A percentile compares a stretch with the other conserved stretches of the same genome.
phyloP scores from a whole-genome alignment of 2,329 filamentous ascomycete genomes.

The Aspergillus aculeatus region DNA sequence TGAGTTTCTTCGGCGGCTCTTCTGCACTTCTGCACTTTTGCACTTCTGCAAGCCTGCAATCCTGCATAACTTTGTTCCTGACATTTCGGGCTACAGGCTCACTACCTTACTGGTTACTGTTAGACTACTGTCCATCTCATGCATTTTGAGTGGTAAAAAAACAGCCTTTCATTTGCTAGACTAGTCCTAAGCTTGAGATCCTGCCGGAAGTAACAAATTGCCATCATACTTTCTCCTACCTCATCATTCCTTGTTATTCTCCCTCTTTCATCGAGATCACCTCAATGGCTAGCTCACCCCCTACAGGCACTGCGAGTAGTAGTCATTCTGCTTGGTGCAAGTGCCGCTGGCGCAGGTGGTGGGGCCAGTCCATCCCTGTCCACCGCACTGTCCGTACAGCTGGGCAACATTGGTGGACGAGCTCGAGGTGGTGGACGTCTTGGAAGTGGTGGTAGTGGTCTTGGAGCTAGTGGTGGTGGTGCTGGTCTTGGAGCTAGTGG shows the following conservation, averaged over 20 bases:
- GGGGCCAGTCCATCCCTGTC: conserved; percentile 33
- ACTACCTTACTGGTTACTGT: too few relatives aligned
- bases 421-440: conserved; percentile 9
- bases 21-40: not conserved
- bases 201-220: not conserved
- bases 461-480: conserved; percentile 7
- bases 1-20: not conserved
- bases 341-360: conserved; percentile 35
- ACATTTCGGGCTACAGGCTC: too few relatives aligned
- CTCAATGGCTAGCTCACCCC: not conserved
- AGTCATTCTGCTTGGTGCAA: conserved; percentile 34
- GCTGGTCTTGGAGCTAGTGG: conserved; percentile 12
- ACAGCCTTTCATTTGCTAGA: not conserved
- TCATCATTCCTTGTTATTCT: not conserved
- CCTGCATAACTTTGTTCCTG: too few relatives aligned
- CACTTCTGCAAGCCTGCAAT: not conserved
- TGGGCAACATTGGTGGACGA: conserved; percentile 18
- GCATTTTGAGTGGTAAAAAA: not conserved
- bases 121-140: too few relatives aligned
- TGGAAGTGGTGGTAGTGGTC: conserved; percentile 3
- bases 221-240: not conserved
- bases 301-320: conserved; percentile 42
- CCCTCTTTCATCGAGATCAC: not conserved
- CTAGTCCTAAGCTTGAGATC: not conserved
- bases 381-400: conserved; percentile 36